These are phyloP conservation scores for Solanum virginianum DNA, from an alignment of 257 asterid genomes.

Conservation along the genomic window DNA sequence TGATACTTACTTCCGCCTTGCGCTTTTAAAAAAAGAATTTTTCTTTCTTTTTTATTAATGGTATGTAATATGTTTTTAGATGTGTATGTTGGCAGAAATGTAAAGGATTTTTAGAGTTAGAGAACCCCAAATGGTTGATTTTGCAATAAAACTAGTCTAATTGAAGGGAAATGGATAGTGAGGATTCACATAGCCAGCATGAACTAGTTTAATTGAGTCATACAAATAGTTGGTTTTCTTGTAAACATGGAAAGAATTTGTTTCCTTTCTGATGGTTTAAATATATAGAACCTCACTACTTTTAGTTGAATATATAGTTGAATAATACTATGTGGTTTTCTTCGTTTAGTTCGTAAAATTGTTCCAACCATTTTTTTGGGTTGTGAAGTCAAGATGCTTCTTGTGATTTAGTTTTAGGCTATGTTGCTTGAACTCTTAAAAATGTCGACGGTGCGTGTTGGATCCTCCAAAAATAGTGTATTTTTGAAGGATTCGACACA, in stretches of 20 bases:
- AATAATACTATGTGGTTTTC: background rate
- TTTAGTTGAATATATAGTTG: background rate
- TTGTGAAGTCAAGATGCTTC: background rate
- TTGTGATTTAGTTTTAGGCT: background rate
- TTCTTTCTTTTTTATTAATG: background rate
- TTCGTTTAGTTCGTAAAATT: background rate
- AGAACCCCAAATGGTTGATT: background rate
- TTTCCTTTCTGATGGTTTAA: background rate
- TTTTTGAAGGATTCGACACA: no score
- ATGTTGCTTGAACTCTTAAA: no score
- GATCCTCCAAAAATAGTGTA: no score
- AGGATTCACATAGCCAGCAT: background rate
- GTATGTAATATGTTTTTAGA: background rate
- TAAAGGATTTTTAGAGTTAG: background rate
- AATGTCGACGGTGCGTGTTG: no score
- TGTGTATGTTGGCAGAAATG: background rate
- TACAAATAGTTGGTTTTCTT: background rate
- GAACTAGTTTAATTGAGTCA: background rate
- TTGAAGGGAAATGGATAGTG: background rate
- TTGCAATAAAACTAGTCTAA: background rate
- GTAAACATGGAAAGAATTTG: background rate
- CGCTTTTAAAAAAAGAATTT: background rate
- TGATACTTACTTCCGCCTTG: background rate
- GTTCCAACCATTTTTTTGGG: background rate
- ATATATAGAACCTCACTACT: background rate